Evolutionary conservation across 306 rosid genomes (phyloP).

Genomic region (Trichosanthes cucumerina): DNA sequence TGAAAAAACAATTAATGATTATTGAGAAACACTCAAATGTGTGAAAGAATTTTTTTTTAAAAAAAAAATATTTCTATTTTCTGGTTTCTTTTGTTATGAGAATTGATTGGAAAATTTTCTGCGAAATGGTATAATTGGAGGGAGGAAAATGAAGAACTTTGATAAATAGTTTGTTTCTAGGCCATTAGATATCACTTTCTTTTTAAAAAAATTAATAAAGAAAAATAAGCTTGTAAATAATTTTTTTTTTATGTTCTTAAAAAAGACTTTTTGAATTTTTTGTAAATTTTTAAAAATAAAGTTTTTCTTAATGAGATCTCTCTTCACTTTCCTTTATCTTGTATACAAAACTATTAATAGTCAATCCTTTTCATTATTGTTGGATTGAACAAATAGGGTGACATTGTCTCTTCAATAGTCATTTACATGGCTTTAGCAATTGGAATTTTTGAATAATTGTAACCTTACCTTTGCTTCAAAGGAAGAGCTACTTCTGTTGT

Average conservation of each 20-base stretch:
- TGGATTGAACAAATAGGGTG: neutral
- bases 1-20: no score
- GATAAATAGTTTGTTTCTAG: no score
- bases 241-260: neutral
- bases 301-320: neutral
- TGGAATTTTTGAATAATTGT: neutral
- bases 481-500: neutral
- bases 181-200: no score
- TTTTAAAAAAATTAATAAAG: no score
- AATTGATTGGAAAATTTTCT: no score
- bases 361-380: neutral
- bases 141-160: no score
- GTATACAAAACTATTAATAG: neutral
- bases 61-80: no score
- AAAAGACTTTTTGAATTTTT: neutral
- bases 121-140: no score
- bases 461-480: conserved; percentile 2
- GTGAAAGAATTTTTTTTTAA: no score
- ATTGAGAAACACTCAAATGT: no score
- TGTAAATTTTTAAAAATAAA: neutral
- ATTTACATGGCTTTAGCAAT: neutral
- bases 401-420: neutral
- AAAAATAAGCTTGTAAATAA: no score
- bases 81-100: no score
- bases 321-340: neutral